phyloP scores from a whole-genome alignment of 1,284 basidiomycete species.

The Fistulinella staudtii region DNA sequence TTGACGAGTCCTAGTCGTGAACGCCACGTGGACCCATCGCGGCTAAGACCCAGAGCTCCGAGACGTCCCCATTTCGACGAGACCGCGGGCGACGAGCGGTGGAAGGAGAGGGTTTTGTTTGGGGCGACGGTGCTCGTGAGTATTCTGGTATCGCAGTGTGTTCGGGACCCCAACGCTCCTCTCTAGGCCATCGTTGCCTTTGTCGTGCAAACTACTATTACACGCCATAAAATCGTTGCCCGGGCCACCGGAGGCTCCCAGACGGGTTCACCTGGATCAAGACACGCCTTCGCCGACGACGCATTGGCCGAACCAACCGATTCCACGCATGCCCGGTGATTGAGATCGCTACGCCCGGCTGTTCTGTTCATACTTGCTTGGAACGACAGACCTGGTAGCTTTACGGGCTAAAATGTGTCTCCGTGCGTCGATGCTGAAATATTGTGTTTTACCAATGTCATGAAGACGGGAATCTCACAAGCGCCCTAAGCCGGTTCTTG shows the following conservation, averaged over 20 bases:
- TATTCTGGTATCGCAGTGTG: conserved; percentile 5
- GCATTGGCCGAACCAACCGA: conserved; percentile 17
- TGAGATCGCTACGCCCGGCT: not conserved
- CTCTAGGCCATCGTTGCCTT: conserved; percentile 26
- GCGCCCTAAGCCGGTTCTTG: no score
- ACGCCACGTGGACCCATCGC: conserved; percentile 27
- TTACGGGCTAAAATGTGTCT: no score
- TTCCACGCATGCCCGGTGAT: not conserved
- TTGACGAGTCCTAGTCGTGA: conserved; percentile 16
- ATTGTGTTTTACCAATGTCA: not conserved
- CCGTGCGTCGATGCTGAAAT: no score
- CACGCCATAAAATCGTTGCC: conserved; percentile 20
- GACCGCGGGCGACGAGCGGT: conserved; percentile 41
- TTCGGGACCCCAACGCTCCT: not conserved
- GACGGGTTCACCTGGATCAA: conserved; percentile 3
- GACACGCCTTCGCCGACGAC: conserved; percentile 15
- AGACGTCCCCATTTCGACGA: conserved; percentile 30
- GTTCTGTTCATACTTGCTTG: no score
- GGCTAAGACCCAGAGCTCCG: conserved; percentile 22
- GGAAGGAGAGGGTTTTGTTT: conserved; percentile 54
- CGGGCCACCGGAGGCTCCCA: conserved; percentile 5
- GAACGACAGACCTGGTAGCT: no score
- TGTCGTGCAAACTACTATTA: conserved; percentile 24
- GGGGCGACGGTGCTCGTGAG: conserved; percentile 46
- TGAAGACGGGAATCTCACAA: no score